Percentiles rank a stretch among this genome's conserved stretches.
phyloP scores from a whole-genome alignment of 768 basidiomycete genomes.

The Boletus vermiculosoides region DNA sequence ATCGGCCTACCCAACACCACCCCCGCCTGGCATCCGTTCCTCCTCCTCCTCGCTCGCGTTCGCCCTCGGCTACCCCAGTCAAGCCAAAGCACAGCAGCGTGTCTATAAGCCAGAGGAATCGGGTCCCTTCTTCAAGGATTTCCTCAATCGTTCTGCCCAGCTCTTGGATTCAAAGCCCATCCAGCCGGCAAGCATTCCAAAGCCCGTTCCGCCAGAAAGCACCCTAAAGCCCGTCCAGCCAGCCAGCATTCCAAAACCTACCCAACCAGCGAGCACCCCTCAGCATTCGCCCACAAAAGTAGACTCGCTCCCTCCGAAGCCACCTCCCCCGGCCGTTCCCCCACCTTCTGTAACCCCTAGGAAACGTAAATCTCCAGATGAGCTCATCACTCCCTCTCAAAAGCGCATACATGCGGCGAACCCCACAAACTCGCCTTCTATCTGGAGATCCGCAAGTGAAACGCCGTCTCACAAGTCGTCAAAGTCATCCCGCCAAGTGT shows the following conservation, averaged over 20 bases:
- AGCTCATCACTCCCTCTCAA: conserved; percentile 57
- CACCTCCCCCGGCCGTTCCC: background rate
- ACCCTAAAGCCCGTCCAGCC: conserved; percentile 14
- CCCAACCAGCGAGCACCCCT: conserved; percentile 13
- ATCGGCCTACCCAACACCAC: conserved; percentile 69
- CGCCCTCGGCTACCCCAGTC: conserved; percentile 56
- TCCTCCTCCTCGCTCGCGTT: conserved; percentile 74
- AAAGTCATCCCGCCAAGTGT: conserved; percentile 32
- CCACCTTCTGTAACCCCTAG: conserved; percentile 51
- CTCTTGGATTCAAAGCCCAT: conserved; percentile 38
- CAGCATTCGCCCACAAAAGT: conserved; percentile 16
- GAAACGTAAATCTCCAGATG: conserved; percentile 66
- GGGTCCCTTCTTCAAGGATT: conserved; percentile 60
- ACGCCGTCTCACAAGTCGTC: conserved; percentile 28
- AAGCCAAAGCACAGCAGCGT: conserved; percentile 25
- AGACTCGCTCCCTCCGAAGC: conserved; percentile 18
- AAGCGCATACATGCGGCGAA: conserved; percentile 50
- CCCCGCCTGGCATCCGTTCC: conserved; percentile 58
- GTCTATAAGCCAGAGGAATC: conserved; percentile 58
- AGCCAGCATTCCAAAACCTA: conserved; percentile 11
- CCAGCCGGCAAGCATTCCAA: conserved; percentile 13
- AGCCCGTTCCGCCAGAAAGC: conserved; percentile 10
- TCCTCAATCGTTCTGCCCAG: conserved; percentile 47
- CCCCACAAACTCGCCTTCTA: conserved; percentile 10
- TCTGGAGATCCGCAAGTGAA: conserved; percentile 16